Percentiles rank a stretch among this genome's conserved stretches.
Evolutionary conservation across 2,329 filamentous ascomycete species (phyloP).

Genomic region (Monosporascus sp.): DNA sequence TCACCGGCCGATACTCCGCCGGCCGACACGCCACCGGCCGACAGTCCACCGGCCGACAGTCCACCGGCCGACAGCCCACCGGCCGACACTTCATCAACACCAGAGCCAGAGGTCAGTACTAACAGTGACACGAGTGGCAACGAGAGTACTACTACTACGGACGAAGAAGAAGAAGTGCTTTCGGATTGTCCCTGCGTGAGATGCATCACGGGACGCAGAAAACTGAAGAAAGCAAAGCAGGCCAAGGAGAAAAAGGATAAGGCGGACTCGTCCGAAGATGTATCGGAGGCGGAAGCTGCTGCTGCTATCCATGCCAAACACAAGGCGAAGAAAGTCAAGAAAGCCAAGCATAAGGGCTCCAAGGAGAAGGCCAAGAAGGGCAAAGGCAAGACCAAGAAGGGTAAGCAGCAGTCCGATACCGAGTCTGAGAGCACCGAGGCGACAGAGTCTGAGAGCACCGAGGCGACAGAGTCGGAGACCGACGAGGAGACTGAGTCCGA

Average conservation of each 20-base stretch:
- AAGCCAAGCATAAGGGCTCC: slow-evolving; percentile 5
- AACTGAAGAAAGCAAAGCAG: slow-evolving; percentile 21
- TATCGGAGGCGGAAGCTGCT: slow-evolving; percentile 5
- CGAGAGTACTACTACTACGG: slow-evolving; percentile 8
- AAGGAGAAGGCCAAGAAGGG: slow-evolving; percentile 2
- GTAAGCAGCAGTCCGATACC: slow-evolving; percentile 5
- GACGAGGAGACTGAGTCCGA: slow-evolving; percentile 9
- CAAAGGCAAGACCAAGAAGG: slow-evolving; percentile 7
- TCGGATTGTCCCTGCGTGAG: slow-evolving; percentile 30
- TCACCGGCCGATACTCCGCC: neutral
- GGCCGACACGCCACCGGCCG: too few species aligned
- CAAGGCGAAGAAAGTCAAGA: slow-evolving; percentile 9
- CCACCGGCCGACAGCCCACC: neutral
- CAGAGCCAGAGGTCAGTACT: slow-evolving; percentile 12
- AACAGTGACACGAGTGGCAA: slow-evolving; percentile 11
- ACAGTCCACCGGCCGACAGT: too few species aligned
- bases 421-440: slow-evolving; percentile 6
- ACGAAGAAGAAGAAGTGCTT: slow-evolving; percentile 27
- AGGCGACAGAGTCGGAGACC: neutral
- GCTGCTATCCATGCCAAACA: slow-evolving; percentile 9
- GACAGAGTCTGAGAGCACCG: slow-evolving; percentile 1
- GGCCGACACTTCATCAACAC: slow-evolving; percentile 6
- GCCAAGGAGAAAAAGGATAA: slow-evolving; percentile 12
- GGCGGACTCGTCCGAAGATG: slow-evolving; percentile 2
- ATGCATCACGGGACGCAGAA: slow-evolving; percentile 23